These are phyloP conservation scores for Fomes fomentarius DNA, from an alignment of 1,284 basidiomycete species.

Conservation along the genomic window DNA sequence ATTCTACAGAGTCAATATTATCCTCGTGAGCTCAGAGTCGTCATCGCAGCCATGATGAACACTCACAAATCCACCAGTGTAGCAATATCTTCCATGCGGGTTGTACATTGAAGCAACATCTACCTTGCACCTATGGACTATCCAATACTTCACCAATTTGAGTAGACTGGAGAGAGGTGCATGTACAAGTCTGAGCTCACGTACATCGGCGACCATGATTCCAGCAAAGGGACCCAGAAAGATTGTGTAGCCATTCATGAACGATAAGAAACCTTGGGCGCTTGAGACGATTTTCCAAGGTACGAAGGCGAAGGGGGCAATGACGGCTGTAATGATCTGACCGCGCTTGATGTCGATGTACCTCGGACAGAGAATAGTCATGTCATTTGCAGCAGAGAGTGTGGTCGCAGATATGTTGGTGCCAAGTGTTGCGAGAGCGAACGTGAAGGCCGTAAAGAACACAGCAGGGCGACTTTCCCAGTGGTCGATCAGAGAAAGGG, in stretches of 20 bases:
- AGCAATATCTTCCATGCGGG: conserved; percentile 65
- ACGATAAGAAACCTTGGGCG: conserved; percentile 50
- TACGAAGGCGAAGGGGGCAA: conserved; percentile 66
- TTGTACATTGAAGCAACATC: conserved; percentile 76
- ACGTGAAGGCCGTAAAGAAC: conserved; percentile 75
- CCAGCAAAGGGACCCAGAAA: conserved; percentile 77
- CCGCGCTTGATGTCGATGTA: conserved; percentile 80
- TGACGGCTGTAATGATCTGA: conserved; percentile 70
- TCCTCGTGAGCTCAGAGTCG: background rate
- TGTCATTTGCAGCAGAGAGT: conserved; percentile 78
- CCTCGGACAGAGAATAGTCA: conserved; percentile 65
- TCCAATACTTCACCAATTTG: conserved; percentile 54
- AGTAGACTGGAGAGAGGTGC: too few species aligned
- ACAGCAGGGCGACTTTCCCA: conserved; percentile 80
- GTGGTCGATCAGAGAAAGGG: conserved; percentile 57
- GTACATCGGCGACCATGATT: conserved; percentile 73
- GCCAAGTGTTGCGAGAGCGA: conserved; percentile 69
- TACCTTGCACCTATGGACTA: conserved; percentile 63
- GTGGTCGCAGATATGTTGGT: conserved; percentile 80
- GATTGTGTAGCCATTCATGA: conserved; percentile 76
- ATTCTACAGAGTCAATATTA: conserved; percentile 51
- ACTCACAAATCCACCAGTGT: conserved; percentile 65
- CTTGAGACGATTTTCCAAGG: conserved; percentile 60
- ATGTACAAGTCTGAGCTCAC: conserved; percentile 30
- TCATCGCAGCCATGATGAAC: background rate